Evolutionary conservation across 805 yeast species (phyloP).

Genomic region (Kodamaea restingae): DNA sequence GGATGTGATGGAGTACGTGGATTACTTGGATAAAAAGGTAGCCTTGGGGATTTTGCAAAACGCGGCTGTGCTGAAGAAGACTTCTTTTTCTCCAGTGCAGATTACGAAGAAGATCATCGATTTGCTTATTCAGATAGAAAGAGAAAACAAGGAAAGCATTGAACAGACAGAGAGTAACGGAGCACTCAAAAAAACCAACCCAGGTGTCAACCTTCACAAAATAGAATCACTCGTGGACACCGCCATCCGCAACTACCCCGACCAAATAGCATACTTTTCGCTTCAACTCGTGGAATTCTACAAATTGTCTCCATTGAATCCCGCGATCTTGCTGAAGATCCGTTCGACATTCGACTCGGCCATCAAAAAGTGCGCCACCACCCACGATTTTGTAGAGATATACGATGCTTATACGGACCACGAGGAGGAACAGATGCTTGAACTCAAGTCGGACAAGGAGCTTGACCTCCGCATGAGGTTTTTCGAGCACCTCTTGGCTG

Average conservation of each 20-base stretch:
- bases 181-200: too few species aligned
- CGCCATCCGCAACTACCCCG: conserved; percentile 43
- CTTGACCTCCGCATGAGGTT: conserved; percentile 43
- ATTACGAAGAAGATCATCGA: conserved; percentile 47
- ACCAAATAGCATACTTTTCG: conserved; percentile 51
- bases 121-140: conserved; percentile 22
- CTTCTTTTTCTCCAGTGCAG: conserved; percentile 35
- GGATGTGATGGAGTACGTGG: conserved; percentile 3
- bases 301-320: neutral
- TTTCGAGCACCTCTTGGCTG: conserved; percentile 54
- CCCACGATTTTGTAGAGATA: conserved; percentile 58
- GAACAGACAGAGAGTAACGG: too few species aligned
- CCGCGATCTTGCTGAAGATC: neutral
- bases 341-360: conserved; percentile 41
- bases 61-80: neutral
- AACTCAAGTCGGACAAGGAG: conserved; percentile 17
- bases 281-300: conserved; percentile 11
- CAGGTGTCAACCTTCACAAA: too few species aligned
- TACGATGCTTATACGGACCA: conserved; percentile 61
- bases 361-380: conserved; percentile 42
- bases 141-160: too few species aligned
- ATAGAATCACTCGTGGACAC: conserved; percentile 1
- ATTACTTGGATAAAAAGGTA: neutral
- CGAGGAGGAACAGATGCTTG: conserved; percentile 42
- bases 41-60: neutral